Conservation (phyloP, 192 early-diverging fungal genomes). For the Lunasporangiospora selenospora region DNA sequence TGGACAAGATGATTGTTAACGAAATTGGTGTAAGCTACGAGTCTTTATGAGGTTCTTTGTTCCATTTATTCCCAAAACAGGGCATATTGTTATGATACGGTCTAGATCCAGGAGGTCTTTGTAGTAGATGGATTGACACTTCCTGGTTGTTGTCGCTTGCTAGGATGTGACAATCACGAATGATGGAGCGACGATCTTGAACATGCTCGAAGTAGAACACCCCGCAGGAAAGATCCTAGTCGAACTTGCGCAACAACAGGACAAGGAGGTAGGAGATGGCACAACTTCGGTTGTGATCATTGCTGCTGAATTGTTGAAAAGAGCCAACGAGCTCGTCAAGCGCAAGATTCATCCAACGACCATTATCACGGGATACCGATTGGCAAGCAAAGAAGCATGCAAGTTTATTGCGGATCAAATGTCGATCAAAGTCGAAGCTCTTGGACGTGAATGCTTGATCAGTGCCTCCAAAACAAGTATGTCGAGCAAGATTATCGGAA, state of each 20-base stretch:
- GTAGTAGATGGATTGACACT: no score
- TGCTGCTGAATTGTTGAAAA: slow-evolving; percentile 93
- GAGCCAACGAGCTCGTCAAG: slow-evolving; percentile 98
- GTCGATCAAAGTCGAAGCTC: slow-evolving; percentile 92
- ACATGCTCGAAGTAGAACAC: slow-evolving; percentile 98
- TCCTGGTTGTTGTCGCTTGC: neutral
- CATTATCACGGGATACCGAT: slow-evolving; percentile 96
- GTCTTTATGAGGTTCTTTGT: neutral
- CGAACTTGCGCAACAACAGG: slow-evolving; percentile 99
- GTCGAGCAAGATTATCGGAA: slow-evolving; percentile 97
- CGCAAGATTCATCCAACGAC: slow-evolving; percentile 99
- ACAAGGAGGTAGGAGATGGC: slow-evolving; percentile 99
- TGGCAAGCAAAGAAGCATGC: slow-evolving; percentile 97
- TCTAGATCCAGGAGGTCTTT: no score
- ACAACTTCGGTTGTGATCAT: slow-evolving; percentile 99
- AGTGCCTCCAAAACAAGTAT: slow-evolving; percentile 99
- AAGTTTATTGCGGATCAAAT: slow-evolving; percentile 98
- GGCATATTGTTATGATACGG: no score
- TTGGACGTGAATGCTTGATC: slow-evolving; percentile 91
- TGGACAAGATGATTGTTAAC: slow-evolving; percentile 99
- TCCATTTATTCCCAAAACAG: slow-evolving; percentile 7
- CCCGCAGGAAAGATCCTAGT: slow-evolving; percentile 97
- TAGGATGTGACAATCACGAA: slow-evolving; percentile 99
- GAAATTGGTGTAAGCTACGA: slow-evolving; percentile 89
- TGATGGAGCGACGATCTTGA: slow-evolving; percentile 98